These are phyloP conservation scores for Phytophthora idaei DNA, from an alignment of 352 stramenopile species.

Conservation along the genomic window DNA sequence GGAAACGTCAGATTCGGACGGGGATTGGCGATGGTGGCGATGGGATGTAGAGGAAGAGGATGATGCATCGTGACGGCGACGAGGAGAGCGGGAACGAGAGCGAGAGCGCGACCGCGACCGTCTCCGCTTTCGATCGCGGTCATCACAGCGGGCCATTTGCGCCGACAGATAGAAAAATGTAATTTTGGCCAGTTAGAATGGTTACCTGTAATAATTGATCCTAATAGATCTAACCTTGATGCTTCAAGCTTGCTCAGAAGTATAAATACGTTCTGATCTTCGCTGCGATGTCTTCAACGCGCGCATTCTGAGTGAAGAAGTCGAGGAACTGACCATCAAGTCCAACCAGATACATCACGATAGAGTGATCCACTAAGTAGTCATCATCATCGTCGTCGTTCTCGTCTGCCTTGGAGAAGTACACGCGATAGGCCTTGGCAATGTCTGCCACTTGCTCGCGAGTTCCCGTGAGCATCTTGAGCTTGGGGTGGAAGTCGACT, in stretches of 20 bases:
- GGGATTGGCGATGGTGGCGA: constrained; percentile 1
- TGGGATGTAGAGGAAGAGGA: constrained; percentile 8
- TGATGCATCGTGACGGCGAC: neutral
- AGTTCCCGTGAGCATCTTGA: constrained; percentile 91
- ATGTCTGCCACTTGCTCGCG: constrained; percentile 95
- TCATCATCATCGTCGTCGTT: constrained; percentile 96
- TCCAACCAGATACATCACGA: constrained; percentile 98
- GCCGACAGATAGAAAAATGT: neutral
- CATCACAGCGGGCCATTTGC: constrained; percentile 17
- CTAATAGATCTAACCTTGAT: neutral
- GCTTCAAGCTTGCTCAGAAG: neutral
- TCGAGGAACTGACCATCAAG: constrained; percentile 97
- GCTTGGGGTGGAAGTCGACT: constrained; percentile 82
- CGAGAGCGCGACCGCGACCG: constrained; percentile 24
- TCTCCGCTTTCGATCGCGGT: constrained; percentile 25
- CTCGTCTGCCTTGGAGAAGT: constrained; percentile 96
- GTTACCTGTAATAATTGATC: neutral
- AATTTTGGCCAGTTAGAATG: constrained; percentile 13
- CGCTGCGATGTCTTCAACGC: constrained; percentile 92
- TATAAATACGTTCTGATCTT: constrained; percentile 89
- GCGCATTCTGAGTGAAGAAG: constrained; percentile 98
- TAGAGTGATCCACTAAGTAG: constrained; percentile 99
- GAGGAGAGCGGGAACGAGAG: constrained; percentile 7
- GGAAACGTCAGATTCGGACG: constrained; percentile 17
- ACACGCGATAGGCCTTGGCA: constrained; percentile 98